Evolutionary conservation across 495 filamentous ascomycete genomes (phyloP).

Genomic region (Rusavskia elegans): DNA sequence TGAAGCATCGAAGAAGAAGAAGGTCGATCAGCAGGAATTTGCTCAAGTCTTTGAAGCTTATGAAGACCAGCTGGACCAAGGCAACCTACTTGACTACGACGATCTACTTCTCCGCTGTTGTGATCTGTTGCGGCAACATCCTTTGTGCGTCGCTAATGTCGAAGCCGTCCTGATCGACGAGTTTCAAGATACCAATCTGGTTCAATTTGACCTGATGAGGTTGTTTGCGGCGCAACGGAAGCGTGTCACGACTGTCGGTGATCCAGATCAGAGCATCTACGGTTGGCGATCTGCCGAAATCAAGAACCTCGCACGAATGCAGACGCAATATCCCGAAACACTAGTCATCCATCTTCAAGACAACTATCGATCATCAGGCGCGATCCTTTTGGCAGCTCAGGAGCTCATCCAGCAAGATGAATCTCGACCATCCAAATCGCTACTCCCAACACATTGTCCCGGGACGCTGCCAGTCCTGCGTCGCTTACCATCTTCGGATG

Average conservation of each 20-base stretch:
- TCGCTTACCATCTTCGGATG: conserved; percentile 50
- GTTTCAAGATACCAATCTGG: conserved; percentile 92
- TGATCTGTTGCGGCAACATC: conserved; percentile 60
- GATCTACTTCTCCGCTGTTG: conserved; percentile 78
- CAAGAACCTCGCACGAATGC: conserved; percentile 69
- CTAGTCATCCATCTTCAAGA: conserved; percentile 77
- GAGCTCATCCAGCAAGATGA: conserved; percentile 87
- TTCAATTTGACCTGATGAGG: conserved; percentile 92
- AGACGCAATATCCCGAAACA: conserved; percentile 58
- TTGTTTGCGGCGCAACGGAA: conserved; percentile 59
- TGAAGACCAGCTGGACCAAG: conserved; percentile 50
- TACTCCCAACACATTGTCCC: conserved; percentile 65
- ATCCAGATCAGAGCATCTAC: conserved; percentile 98
- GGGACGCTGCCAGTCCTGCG: conserved; percentile 77
- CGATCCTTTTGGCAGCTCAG: conserved; percentile 70
- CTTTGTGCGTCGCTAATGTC: conserved; percentile 79
- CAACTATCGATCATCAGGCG: conserved; percentile 86
- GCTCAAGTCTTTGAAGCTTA: conserved; percentile 65
- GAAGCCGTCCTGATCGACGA: conserved; percentile 92
- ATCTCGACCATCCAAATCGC: conserved; percentile 56
- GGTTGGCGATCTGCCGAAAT: conserved; percentile 96
- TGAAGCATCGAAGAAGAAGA: conserved; percentile 25
- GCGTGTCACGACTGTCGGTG: conserved; percentile 84
- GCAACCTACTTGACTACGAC: conserved; percentile 89
- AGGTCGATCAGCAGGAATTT: conserved; percentile 55